Percentiles rank a stretch among this genome's conserved stretches.
These are phyloP conservation scores for Puccinia horiana DNA, from an alignment of 1,284 basidiomycete species.

Conservation along the genomic window DNA sequence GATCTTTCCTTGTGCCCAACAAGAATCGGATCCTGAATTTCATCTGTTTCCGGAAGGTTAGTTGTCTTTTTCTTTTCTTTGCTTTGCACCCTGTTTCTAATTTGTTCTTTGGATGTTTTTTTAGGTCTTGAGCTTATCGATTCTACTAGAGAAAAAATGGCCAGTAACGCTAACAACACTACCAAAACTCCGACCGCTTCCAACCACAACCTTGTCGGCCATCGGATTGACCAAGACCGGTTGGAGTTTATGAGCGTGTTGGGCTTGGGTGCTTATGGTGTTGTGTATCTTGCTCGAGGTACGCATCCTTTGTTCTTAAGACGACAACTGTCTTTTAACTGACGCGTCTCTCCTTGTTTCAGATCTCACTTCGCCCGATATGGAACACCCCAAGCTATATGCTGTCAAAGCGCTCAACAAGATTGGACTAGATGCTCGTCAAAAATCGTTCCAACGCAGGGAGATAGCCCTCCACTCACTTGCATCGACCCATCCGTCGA, in stretches of 20 bases:
- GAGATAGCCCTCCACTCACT: constrained; percentile 68
- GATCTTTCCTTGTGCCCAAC: constrained; percentile 39
- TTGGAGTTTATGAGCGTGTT: constrained; percentile 86
- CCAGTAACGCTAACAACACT: constrained; percentile 1
- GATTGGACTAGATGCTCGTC: constrained; percentile 68
- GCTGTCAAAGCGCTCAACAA: constrained; percentile 85
- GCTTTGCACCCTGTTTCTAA: not conserved
- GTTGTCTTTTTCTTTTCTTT: not conserved
- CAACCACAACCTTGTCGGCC: constrained; percentile 59
- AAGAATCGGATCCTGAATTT: constrained; percentile 43
- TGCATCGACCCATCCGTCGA: constrained; percentile 74
- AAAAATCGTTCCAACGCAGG: constrained; percentile 73
- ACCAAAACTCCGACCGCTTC: constrained; percentile 38
- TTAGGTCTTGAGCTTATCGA: constrained; percentile 37
- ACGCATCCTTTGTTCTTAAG: constrained; percentile 58
- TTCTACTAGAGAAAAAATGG: constrained; percentile 36
- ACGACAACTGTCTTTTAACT: constrained; percentile 52
- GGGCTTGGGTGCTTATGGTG: constrained; percentile 91
- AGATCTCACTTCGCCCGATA: constrained; percentile 48
- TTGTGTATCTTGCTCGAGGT: constrained; percentile 84
- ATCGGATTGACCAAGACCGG: constrained; percentile 59
- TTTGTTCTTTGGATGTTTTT: not conserved
- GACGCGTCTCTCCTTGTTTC: not conserved
- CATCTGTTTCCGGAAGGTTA: constrained; percentile 26
- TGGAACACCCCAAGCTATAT: constrained; percentile 55